A percentile compares a stretch with the other conserved stretches of the same genome.
Evolutionary conservation across 2,329 filamentous ascomycete species (phyloP).

Genomic region (Paecilomyces sp.): DNA sequence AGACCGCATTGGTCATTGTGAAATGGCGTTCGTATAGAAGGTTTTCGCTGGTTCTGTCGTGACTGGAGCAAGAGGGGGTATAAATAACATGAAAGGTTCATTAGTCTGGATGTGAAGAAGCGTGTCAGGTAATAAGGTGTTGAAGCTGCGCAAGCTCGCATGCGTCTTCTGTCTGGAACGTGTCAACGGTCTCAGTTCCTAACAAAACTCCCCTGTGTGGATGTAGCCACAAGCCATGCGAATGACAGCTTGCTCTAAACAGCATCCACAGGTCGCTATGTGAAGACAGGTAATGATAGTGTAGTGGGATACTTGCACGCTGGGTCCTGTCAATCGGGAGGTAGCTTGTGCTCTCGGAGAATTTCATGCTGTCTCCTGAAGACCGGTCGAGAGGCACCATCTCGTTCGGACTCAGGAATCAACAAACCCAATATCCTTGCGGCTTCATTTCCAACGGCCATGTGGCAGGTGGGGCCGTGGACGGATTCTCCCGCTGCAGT

Average conservation of each 20-base stretch:
- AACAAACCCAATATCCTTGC: background rate
- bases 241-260: background rate
- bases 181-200: background rate
- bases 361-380: background rate
- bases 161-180: background rate
- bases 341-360: background rate
- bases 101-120: background rate
- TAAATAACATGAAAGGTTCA: background rate
- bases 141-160: background rate
- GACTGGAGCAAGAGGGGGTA: background rate
- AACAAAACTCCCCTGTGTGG: background rate
- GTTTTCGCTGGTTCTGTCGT: background rate
- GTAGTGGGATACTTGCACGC: background rate
- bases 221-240: background rate
- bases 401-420: background rate
- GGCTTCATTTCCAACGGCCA: slow-evolving; percentile 12
- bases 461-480: slow-evolving; percentile 23
- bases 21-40: background rate
- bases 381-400: background rate
- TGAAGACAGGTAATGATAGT: background rate
- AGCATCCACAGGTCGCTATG: background rate
- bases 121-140: background rate
- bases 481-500: slow-evolving; percentile 21
- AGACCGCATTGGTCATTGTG: slow-evolving; percentile 29
- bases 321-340: background rate